Evolutionary conservation across 306 rosid genomes (phyloP).

Genomic region (Trifolium dubium): DNA sequence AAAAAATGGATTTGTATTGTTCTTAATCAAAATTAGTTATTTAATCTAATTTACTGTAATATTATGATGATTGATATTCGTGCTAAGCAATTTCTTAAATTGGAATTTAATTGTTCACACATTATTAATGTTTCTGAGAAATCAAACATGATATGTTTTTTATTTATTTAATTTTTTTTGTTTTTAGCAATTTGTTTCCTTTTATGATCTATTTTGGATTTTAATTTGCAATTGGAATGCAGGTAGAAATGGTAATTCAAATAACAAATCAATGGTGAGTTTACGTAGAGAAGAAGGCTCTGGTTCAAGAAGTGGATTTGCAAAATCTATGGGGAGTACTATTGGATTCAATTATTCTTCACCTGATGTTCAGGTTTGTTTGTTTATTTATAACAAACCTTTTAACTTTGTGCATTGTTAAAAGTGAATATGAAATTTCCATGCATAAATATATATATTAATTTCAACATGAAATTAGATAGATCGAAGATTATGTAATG

Average conservation of each 20-base stretch:
- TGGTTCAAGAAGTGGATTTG: constrained; percentile 48
- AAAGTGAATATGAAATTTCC: neutral
- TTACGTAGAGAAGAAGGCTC: constrained; percentile 52
- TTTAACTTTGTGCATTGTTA: neutral
- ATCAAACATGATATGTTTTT: too few species aligned
- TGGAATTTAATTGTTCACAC: too few species aligned
- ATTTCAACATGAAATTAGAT: neutral
- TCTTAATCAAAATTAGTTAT: neutral
- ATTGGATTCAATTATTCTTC: constrained; percentile 73
- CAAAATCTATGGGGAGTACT: constrained; percentile 46
- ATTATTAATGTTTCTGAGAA: too few species aligned
- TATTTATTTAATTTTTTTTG: neutral
- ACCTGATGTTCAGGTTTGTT: constrained; percentile 58
- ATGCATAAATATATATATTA: too few species aligned
- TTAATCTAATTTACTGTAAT: neutral
- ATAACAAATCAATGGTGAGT: constrained; percentile 47
- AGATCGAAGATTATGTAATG: neutral
- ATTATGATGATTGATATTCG: neutral
- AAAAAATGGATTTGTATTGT: neutral
- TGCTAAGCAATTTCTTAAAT: neutral
- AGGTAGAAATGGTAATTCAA: constrained; percentile 59
- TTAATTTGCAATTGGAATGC: constrained; percentile 43
- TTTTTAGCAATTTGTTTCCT: constrained; percentile 1
- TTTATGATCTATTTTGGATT: constrained; percentile 36
- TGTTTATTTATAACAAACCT: constrained; percentile 1